Evolutionary conservation across 192 early-diverging fungal genomes (phyloP), one percentile per base, ranked within the genome.

Genomic region (Umbelopsis isabellina): DNA sequence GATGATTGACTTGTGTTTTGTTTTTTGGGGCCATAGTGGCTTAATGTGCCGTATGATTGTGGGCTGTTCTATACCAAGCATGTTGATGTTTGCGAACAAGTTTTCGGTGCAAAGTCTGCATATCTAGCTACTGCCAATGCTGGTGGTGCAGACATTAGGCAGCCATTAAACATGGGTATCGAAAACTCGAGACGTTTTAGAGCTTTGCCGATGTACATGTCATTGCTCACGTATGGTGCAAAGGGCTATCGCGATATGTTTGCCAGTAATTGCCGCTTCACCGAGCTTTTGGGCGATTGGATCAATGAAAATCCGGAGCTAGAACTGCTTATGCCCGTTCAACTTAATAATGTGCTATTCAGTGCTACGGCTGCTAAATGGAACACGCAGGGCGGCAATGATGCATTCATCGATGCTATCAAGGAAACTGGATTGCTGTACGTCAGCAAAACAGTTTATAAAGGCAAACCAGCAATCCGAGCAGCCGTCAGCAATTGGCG

Each of bases 21-120:
- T 58, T 30, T 30, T 30, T 30, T 30, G 1, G 27, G 27, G 1
- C 27, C 27, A 30, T 35, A 61, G 67, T 90, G 85, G 84, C 72
- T 90, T 13, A 90, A 90, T 69, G 86, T 86, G 0, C 85, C 87
- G 7, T 90, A 88, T 64, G 88, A 89, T 67, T 86, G 82, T 66
- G 85, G 87, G 45, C 45, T 87, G 18, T 84, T 86, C 52, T 70
- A 82, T 51, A 76, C 66, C 67, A 46, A 37, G 8, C 80, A 74
- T 45, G 76, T 75, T 35, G 72, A 76, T 22, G 18, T 68, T 1
- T 78, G 73, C 67, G 66, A 79, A 33, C 70, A 72, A 27, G 65
- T 73, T 0, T 21, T 78, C 4, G 76, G 67, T 21, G 79, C 79
- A 22, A 67, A 76, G 1, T 72, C 86, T 0, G 82, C 83, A 1